Evolutionary conservation across 805 yeast species (phyloP).

Genomic region (Candida vaughaniae): DNA sequence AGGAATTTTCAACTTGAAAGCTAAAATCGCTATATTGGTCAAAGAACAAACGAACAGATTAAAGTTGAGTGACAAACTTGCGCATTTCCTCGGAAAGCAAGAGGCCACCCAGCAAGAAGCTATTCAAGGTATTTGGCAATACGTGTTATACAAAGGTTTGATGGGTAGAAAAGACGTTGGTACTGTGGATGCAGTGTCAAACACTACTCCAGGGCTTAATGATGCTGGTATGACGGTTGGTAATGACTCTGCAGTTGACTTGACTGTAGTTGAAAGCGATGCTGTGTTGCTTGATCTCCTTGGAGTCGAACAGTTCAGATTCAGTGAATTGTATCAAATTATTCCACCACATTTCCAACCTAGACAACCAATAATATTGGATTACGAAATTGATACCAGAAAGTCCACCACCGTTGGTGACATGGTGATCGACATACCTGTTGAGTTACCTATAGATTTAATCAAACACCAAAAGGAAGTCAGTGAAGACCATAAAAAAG

Average conservation of each 20-base stretch:
- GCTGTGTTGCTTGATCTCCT: slow-evolving; percentile 46
- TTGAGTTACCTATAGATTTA: slow-evolving; percentile 39
- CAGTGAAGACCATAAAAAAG: slow-evolving; percentile 33
- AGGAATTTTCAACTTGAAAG: slow-evolving; percentile 57
- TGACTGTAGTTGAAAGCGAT: slow-evolving; percentile 40
- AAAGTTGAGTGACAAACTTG: slow-evolving; percentile 60
- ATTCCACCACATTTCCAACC: slow-evolving; percentile 73
- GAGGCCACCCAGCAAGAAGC: slow-evolving; percentile 88
- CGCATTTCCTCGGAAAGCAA: slow-evolving; percentile 67
- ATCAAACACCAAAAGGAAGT: slow-evolving; percentile 38
- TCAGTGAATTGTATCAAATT: slow-evolving; percentile 70
- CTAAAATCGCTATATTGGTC: slow-evolving; percentile 70
- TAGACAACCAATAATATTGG: slow-evolving; percentile 73
- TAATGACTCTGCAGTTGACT: slow-evolving; percentile 27
- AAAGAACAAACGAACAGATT: slow-evolving; percentile 71
- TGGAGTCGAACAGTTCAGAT: slow-evolving; percentile 54
- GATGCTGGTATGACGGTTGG: slow-evolving; percentile 16
- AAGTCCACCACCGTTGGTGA: slow-evolving; percentile 80
- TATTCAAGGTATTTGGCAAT: slow-evolving; percentile 77
- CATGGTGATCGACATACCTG: slow-evolving; percentile 66
- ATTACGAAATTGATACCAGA: slow-evolving; percentile 75
- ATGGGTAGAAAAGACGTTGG: slow-evolving; percentile 29
- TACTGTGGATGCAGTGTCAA: slow-evolving; percentile 39
- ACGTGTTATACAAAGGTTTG: slow-evolving; percentile 65
- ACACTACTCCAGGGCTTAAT: slow-evolving; percentile 17